These are phyloP conservation scores for Phialemonium atrogriseum DNA, from an alignment of 2,329 filamentous ascomycete species.

Conservation along the genomic window DNA sequence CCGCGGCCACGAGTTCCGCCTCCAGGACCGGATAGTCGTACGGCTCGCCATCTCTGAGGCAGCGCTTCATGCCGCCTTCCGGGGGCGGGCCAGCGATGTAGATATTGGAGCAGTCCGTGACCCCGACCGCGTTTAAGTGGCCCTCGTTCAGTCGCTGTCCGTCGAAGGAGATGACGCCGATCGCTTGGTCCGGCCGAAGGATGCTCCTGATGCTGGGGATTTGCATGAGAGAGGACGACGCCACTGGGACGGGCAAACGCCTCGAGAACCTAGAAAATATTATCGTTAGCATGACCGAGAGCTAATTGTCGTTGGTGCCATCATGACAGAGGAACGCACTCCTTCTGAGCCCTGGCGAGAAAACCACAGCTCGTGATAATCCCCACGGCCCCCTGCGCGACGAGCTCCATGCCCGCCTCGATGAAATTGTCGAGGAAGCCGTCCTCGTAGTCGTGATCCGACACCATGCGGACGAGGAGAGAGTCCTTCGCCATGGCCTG, in stretches of 20 bases:
- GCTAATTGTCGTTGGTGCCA: too few relatives aligned
- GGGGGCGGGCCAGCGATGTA: constrained; percentile 15
- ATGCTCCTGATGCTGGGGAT: constrained; percentile 21
- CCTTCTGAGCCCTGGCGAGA: constrained; percentile 24
- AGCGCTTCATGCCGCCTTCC: constrained; percentile 13
- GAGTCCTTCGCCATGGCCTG: constrained; percentile 23
- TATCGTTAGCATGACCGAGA: too few relatives aligned
- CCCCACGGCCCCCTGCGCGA: constrained; percentile 23
- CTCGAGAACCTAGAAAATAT: constrained; percentile 23
- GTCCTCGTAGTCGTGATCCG: constrained; percentile 18
- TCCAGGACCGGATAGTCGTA: too few relatives aligned
- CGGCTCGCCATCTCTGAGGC: too few relatives aligned
- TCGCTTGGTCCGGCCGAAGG: constrained; percentile 12
- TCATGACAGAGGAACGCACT: constrained; percentile 14
- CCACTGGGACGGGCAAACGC: constrained; percentile 24
- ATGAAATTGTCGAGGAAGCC: constrained; percentile 26
- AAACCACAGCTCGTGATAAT: constrained; percentile 32
- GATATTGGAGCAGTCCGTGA: constrained; percentile 10
- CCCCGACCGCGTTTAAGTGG: too few relatives aligned
- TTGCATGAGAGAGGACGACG: constrained; percentile 26
- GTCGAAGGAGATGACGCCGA: constrained; percentile 26
- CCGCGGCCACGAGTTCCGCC: constrained; percentile 16
- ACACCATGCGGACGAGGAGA: constrained; percentile 19
- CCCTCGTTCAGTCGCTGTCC: constrained; percentile 16
- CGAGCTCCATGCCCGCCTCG: constrained; percentile 21